phyloP scores from a whole-genome alignment of 2,329 filamentous ascomycete species.

The Ophiostoma triangulosporum region DNA sequence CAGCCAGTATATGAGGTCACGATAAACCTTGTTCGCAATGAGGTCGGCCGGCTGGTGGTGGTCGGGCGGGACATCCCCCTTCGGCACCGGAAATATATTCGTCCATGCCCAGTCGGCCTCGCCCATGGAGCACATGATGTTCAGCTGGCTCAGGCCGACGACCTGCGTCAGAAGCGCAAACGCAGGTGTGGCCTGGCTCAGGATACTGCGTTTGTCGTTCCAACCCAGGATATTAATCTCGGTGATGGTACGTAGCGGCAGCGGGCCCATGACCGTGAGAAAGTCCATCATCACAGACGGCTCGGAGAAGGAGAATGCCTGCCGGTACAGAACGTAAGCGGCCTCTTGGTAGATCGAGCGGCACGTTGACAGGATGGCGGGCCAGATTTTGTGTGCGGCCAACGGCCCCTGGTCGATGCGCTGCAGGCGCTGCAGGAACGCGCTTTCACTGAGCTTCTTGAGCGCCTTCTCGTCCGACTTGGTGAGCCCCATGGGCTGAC shows the following conservation, averaged over 20 bases:
- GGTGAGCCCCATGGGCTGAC: background rate
- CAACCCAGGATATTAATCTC: constrained; percentile 1
- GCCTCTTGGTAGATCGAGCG: background rate
- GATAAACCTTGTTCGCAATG: constrained; percentile 2
- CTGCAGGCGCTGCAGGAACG: background rate
- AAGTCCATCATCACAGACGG: background rate
- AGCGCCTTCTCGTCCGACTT: background rate
- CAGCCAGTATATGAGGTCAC: constrained; percentile 2
- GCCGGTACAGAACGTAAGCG: background rate
- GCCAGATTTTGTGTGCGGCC: background rate
- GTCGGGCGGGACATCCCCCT: background rate
- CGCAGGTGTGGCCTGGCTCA: background rate
- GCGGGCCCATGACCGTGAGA: background rate
- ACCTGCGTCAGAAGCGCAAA: background rate
- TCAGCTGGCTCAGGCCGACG: background rate
- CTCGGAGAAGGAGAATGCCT: constrained; percentile 1
- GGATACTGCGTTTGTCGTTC: background rate
- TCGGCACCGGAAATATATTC: constrained; percentile 1
- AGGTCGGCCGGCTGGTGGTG: background rate
- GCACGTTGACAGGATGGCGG: background rate
- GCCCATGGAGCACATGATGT: background rate
- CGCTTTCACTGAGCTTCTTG: background rate
- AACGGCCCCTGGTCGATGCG: background rate
- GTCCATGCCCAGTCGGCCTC: constrained; percentile 5
- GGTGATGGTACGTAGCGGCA: background rate